These are phyloP conservation scores for Dendrocalamus latiflorus DNA, from an alignment of 202 grass and related monocot species.

Conservation along the genomic window DNA sequence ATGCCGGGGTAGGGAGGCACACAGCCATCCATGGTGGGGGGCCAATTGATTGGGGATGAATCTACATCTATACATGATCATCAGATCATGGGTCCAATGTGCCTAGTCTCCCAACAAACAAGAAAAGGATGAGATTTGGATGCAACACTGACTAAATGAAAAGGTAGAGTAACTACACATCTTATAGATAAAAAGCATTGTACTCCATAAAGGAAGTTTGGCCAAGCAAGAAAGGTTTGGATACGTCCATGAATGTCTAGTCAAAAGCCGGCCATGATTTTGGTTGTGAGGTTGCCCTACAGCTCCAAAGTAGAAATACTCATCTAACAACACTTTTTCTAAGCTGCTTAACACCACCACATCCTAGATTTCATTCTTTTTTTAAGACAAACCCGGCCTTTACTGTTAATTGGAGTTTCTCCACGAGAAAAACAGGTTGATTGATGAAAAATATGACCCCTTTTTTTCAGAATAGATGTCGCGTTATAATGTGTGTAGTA, in stretches of 20 bases:
- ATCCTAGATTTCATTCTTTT: neutral
- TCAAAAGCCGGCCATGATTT: constrained; percentile 24
- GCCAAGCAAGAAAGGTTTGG: neutral
- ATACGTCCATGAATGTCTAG: neutral
- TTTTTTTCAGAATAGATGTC: neutral
- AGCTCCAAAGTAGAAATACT: neutral
- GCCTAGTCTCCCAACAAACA: neutral
- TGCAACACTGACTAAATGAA: neutral
- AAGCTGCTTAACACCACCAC: neutral
- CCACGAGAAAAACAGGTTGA: neutral
- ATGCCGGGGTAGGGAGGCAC: neutral
- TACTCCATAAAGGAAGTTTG: neutral
- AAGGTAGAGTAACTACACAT: neutral
- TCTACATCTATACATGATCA: neutral
- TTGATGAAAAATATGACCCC: neutral
- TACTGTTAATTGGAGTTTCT: neutral
- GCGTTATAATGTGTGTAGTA: neutral
- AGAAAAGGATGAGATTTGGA: neutral
- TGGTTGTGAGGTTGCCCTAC: neutral
- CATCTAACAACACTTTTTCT: neutral
- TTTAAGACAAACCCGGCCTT: neutral
- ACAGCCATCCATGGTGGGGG: neutral
- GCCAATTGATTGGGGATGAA: neutral
- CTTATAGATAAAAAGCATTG: neutral
- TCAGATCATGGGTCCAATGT: constrained; percentile 7